Percentiles rank a stretch among this genome's conserved stretches.
Conservation (phyloP, 2,329 filamentous ascomycete genomes). For the Orbilia ellipsospora region DNA sequence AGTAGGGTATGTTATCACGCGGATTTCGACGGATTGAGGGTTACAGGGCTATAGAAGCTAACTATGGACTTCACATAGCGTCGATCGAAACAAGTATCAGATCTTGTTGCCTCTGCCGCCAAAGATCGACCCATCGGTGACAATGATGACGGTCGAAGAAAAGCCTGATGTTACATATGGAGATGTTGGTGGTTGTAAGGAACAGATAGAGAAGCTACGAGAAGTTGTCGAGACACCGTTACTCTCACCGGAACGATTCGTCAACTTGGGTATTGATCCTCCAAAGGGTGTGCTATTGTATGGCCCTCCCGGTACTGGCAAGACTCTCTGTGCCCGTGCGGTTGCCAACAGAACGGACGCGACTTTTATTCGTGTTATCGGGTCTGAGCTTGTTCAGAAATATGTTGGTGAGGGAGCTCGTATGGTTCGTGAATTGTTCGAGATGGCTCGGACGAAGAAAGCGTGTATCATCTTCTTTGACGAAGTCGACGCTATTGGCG, state of each 20-base stretch:
- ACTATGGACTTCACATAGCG: conserved; percentile 64
- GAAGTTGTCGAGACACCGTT: conserved; percentile 99
- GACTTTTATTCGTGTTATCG: conserved; percentile 98
- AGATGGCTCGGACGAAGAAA: conserved; percentile 99
- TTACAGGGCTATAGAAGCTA: conserved; percentile 10
- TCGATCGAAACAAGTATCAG: conserved; percentile 99
- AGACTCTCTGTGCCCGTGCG: conserved; percentile 95
- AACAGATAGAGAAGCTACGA: conserved; percentile 98
- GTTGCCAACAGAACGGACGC: conserved; percentile 98
- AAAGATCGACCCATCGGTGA: conserved; percentile 98
- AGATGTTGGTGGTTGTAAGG: conserved; percentile 98
- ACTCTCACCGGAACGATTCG: conserved; percentile 94
- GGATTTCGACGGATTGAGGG: neutral
- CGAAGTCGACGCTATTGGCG: conserved; percentile 95
- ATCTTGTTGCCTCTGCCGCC: conserved; percentile 95
- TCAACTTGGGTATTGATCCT: conserved; percentile 98
- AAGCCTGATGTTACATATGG: conserved; percentile 99
- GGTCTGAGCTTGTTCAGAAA: conserved; percentile 97
- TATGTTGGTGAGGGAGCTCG: conserved; percentile 98
- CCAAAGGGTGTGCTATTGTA: conserved; percentile 97
- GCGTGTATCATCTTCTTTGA: conserved; percentile 99
- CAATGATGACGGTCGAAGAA: conserved; percentile 99
- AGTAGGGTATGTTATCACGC: conserved; percentile 72
- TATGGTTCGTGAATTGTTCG: conserved; percentile 98
- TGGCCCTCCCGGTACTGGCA: conserved; percentile 96